Base-by-base conservation (phyloP, 805 yeast species). In the Ogataea sp. region DNA sequence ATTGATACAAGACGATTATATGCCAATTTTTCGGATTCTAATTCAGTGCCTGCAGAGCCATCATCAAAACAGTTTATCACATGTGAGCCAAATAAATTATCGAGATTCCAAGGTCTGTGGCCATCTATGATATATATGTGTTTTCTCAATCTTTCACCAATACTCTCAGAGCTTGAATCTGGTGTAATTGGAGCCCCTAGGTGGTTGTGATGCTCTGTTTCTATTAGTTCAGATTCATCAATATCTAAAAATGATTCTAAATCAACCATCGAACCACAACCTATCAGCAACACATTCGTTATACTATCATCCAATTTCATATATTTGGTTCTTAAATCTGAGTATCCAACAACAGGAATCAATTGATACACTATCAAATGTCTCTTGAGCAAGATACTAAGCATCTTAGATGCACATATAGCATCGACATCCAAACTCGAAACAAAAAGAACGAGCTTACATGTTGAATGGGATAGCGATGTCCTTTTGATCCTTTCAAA, bases 81-180 rank as follows among this genome's bases (percentile, higher is more conserved):
- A 9, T 77, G 76, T 6, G 90, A 80, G 1, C 95, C 96, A 67
- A 84, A 89, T 35, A 93, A 53, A 55, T 93, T 93, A 56, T 89
- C 96, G 46, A 93, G 65, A 60, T 89, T 89, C 97, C 98, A 93
- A 4, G 98, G 99, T 46, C 97, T 67, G 47, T 84, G 93, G 3
- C 95, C 88, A 60, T 93, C 99, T 40, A 93, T 70, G 10, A 94
- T 74, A 51, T 86, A 94, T 2, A 90, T 73, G 41, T 70, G 75
- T 46, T 93, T 70, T 36, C 62, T 71, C 31, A 70, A 56, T 34
- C 56, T 52, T 26, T 65, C 45, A 17, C 56, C 56, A 30, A 30
- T 13, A 14, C 47, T 36, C 27, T 50, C 60, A 27, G 50, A 34
- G 20, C 58, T 33, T 45, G 54, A 48, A 15, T 49, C 54, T 10